These are phyloP conservation scores for Mycena sanguinolenta DNA, from an alignment of 768 basidiomycete species.

Conservation along the genomic window DNA sequence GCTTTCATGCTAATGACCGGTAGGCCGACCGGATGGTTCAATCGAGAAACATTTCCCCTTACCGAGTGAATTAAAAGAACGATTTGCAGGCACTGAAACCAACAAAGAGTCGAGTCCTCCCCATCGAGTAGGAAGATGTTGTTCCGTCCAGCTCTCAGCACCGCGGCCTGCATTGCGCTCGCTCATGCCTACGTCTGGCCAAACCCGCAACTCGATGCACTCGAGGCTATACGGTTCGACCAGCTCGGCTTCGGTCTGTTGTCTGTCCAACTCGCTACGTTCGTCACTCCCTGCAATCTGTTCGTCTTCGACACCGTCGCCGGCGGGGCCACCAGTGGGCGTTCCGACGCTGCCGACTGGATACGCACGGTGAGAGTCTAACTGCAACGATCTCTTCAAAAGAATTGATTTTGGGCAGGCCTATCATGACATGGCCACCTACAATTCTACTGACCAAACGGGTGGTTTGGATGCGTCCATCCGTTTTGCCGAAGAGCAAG, in stretches of 20 bases:
- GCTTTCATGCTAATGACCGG: no score
- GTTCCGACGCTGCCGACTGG: conserved; percentile 1
- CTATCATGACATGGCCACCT: conserved; percentile 45
- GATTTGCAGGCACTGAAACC: no score
- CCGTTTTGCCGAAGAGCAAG: conserved; percentile 33
- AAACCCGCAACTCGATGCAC: conserved; percentile 13
- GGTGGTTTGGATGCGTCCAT: conserved; percentile 47
- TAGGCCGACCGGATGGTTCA: no score
- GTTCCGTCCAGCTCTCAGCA: no score
- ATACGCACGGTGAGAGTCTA: conserved; percentile 24
- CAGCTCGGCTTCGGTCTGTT: neutral
- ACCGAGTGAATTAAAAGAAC: no score
- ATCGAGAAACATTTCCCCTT: no score
- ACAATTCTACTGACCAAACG: conserved; percentile 38
- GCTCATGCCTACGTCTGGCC: conserved; percentile 9
- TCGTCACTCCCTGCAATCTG: neutral
- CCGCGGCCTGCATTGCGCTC: neutral
- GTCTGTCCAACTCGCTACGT: neutral
- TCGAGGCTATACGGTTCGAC: neutral
- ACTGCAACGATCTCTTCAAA: neutral
- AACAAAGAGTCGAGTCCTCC: no score
- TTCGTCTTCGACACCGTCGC: neutral
- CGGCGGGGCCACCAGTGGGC: neutral
- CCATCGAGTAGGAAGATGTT: no score
- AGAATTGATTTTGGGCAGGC: conserved; percentile 28